Base-by-base conservation (phyloP, 495 filamentous ascomycete genomes). In the Terfezia boudieri region DNA sequence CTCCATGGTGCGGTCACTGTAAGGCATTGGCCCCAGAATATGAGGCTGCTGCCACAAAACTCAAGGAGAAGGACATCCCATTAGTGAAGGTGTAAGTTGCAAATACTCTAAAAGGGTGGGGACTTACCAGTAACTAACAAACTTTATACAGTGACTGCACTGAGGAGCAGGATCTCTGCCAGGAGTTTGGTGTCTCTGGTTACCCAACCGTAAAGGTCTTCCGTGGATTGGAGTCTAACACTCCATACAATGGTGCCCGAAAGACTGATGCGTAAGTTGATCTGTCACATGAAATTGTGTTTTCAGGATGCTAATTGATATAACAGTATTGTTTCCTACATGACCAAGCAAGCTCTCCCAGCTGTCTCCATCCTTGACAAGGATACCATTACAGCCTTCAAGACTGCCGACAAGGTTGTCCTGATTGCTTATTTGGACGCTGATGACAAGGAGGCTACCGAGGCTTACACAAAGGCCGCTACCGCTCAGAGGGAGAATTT, bases 201-300 rank as follows among this genome's bases (percentile, higher is more conserved):
- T 99, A 96, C 72, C 90, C 90, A 26, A 99, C 90, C 53, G 74
- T 99, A 60, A 99, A 96, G 79, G 80, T 99, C 67, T 99, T 96
- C 86, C 88, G 90, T 58, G 90, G 90, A 54, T 71, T 71, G n/a
- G 84, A 94, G 2, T 84, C 81, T 60, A 73, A 80, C 64, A 75
- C 77, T 53, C 80, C 90, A 51, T 99, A 96, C 69, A 74, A 73
- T 59, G 90, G 90, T 63, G 81, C 84, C 68, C 77, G 90, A 67
- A 92, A 99, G 74, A 79, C 87, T 50, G 81, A 79, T 65, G 80
- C 86, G 86, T 90, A 72, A 71, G 85, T 79, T 10, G 50, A 46
- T 38, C 16, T 16, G 2, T 36, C 51, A 0, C 3, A 56, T 46
- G 17, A 46, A 7, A 9, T 46, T 20, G 8, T 20, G 41, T 1